Percentiles rank a stretch among this genome's conserved stretches.
Conservation (phyloP, 257 asterid genomes). For the Lycium ferocissimum region DNA sequence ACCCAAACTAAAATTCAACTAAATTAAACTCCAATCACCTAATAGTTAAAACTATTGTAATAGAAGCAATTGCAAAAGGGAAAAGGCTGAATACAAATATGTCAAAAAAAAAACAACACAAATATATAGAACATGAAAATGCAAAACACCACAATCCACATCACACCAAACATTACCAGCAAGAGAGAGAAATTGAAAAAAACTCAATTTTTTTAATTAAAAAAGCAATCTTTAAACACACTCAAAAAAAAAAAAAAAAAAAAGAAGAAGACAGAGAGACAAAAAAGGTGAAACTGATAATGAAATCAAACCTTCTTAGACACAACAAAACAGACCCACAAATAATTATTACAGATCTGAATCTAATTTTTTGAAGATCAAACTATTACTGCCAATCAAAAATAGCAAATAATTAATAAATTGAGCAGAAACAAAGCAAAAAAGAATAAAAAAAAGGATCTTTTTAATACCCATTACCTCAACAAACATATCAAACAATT, state of each 20-base stretch:
- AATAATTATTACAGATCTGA: slow-evolving; percentile 30
- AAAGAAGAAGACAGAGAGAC: neutral
- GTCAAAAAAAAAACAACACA: neutral
- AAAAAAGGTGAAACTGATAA: neutral
- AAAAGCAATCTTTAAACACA: slow-evolving; percentile 25
- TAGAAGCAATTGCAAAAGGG: slow-evolving; percentile 21
- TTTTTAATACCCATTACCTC: neutral
- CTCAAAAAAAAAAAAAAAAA: neutral
- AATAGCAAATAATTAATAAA: neutral
- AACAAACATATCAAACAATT: neutral
- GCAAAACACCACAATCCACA: neutral
- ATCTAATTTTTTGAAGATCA: slow-evolving; percentile 30
- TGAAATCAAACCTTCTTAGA: slow-evolving; percentile 31
- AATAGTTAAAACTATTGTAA: neutral
- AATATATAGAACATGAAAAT: neutral
- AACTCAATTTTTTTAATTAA: neutral
- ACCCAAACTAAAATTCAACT: neutral
- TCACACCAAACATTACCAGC: slow-evolving; percentile 37
- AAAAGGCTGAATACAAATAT: slow-evolving; percentile 17
- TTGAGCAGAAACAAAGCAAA: neutral
- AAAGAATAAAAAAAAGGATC: neutral
- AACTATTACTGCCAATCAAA: neutral
- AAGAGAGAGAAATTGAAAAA: slow-evolving; percentile 8
- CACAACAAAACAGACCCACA: slow-evolving; percentile 27
- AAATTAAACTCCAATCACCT: slow-evolving; percentile 25